Evolutionary conservation across 2,329 filamentous ascomycete genomes (phyloP), one percentile per base, ranked within the genome.

Genomic region (Blastomyces silverae): DNA sequence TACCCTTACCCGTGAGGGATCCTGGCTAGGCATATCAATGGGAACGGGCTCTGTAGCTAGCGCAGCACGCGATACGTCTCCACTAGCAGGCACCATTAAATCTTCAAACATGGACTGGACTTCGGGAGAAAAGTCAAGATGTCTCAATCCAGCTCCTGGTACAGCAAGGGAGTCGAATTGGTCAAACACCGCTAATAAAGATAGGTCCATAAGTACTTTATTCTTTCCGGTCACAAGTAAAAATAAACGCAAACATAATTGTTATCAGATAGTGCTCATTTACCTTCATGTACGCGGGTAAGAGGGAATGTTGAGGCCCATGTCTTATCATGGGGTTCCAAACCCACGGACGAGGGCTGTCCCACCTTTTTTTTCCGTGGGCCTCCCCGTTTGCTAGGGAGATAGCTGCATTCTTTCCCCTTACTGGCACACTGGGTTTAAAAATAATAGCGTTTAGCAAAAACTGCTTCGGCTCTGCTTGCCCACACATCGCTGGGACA

Each of bases 371-470:
- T 78, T 67, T 77, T 78, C 39, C 77, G 73, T 25, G 77, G 77
- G n/a, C 77, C 77, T 62, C 77, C 77, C 63, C 77, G 72, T 70
- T 78, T 79, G 73, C 77, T 79, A 46, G 77, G 77, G 28, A 78
- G 63, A 69, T 79, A 79, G 31, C 73, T 77, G 65, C 78, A 79
- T 69, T 75, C 73, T 67, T 72, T 75, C 56, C 73, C 72, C 70
- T 78, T 79, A 69, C 68, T 71, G 56, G 73, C 68, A 70, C 78
- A 79, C 78, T 79, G 46, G 37, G 37, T 42, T 46, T 37, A 50
- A 39, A 34, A 2, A 60, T 52, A 62, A 50, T 42, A 39, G 20
- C 20, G 31, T 46, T 56, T 39, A 63, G 56, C 48, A 63, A 31
- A 42, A 57, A 8, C 4, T 28, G 7, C 5, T 11, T 22, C 28